Conservation (phyloP, 192 early-diverging fungal genomes). For the Spizellomyces sp. region DNA sequence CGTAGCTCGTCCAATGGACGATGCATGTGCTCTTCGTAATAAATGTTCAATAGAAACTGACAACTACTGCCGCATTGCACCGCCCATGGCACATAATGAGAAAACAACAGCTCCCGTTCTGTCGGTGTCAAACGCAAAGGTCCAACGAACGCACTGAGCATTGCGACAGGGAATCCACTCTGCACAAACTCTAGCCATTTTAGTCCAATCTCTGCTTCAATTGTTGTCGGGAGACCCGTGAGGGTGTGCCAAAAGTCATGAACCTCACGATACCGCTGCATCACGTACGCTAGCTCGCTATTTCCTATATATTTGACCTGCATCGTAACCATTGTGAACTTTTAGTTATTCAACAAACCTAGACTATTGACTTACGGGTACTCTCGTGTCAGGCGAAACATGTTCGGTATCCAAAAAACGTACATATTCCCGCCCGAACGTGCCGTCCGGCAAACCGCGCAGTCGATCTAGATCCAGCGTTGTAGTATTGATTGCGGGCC, state of each 20-base stretch:
- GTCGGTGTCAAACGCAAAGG: conserved; percentile 65
- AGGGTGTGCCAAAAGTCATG: conserved; percentile 95
- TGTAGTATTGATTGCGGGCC: conserved; percentile 75
- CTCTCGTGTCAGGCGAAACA: conserved; percentile 81
- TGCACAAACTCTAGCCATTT: conserved; percentile 96
- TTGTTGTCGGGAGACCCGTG: conserved; percentile 76
- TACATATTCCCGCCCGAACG: conserved; percentile 88
- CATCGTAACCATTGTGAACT: neutral
- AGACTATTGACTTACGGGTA: conserved; percentile 50
- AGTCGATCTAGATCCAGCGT: conserved; percentile 71
- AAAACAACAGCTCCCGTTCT: conserved; percentile 67
- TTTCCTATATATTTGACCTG: conserved; percentile 87
- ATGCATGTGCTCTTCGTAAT: conserved; percentile 85
- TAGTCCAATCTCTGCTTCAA: conserved; percentile 89
- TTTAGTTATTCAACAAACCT: neutral
- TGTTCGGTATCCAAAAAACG: conserved; percentile 77
- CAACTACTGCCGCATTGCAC: conserved; percentile 75
- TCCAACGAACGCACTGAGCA: conserved; percentile 81
- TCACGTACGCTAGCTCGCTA: conserved; percentile 90
- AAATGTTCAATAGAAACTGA: conserved; percentile 82
- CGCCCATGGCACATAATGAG: conserved; percentile 89
- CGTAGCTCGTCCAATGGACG: conserved; percentile 67
- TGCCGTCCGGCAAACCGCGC: conserved; percentile 60
- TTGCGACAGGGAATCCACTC: conserved; percentile 85
- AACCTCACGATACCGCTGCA: conserved; percentile 89